Evolutionary conservation across 257 asterid species (phyloP).

Genomic region (Mitragyna speciosa): DNA sequence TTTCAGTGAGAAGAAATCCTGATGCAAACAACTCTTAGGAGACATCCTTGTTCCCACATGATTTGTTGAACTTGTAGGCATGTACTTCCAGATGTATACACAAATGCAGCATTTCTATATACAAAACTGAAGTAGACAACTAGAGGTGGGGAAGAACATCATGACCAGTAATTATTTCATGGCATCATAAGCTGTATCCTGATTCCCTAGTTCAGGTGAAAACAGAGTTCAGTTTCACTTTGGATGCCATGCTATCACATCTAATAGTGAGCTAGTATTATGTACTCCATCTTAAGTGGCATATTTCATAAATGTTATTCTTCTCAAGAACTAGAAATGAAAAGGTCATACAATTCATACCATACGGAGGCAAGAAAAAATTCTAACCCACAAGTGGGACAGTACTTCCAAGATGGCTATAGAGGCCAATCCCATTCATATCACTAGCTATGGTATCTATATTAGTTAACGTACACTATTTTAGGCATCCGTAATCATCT

Average conservation of each 20-base stretch:
- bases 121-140: neutral
- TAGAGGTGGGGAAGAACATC: neutral
- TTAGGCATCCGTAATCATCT: neutral
- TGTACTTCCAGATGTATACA: neutral
- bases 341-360: neutral
- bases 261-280: neutral
- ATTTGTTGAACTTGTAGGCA: neutral
- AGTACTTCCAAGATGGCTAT: neutral
- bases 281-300: neutral
- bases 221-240: neutral
- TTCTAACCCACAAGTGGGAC: neutral
- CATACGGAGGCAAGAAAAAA: neutral
- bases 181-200: neutral
- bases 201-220: neutral
- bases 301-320: neutral
- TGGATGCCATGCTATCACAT: neutral
- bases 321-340: neutral
- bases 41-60: neutral
- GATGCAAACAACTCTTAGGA: neutral
- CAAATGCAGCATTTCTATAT: neutral
- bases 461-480: neutral
- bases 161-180: neutral
- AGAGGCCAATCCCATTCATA: neutral
- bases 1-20: neutral
- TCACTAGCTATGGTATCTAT: neutral